Conservation (phyloP, 2,329 filamentous ascomycete species). For the Stemphylium beticola region DNA sequence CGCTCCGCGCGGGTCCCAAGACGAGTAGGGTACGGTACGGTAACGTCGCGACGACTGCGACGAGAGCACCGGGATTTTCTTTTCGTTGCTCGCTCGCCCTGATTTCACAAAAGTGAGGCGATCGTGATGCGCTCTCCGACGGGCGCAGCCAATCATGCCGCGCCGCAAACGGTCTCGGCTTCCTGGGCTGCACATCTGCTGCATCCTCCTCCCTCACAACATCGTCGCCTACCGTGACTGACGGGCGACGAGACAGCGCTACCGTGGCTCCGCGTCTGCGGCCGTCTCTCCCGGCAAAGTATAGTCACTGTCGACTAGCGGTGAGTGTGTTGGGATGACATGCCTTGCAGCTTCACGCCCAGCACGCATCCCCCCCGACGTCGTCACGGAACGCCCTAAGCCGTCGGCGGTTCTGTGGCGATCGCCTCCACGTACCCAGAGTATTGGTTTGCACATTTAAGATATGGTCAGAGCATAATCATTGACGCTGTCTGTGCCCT, state of each 20-base stretch:
- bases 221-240: constrained; percentile 26
- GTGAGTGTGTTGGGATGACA: constrained; percentile 37
- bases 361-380: constrained; percentile 12
- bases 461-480: constrained; percentile 33
- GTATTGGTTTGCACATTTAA: constrained; percentile 32
- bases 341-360: constrained; percentile 40
- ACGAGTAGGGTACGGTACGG: background rate
- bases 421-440: constrained; percentile 30
- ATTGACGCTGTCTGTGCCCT: constrained; percentile 27
- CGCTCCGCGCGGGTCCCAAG: too few species aligned
- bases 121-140: constrained; percentile 30
- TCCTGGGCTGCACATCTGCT: constrained; percentile 23
- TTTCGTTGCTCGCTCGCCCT: constrained; percentile 33
- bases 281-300: constrained; percentile 12
- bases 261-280: constrained; percentile 28
- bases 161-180: constrained; percentile 22
- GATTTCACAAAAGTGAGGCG: constrained; percentile 42
- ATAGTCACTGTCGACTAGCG: constrained; percentile 30
- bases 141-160: constrained; percentile 32
- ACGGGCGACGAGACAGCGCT: constrained; percentile 27
- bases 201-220: constrained; percentile 23
- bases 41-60: background rate
- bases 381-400: constrained; percentile 27
- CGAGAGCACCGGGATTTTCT: constrained; percentile 8
- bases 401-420: constrained; percentile 34